Base-by-base conservation (phyloP, 1,284 basidiomycete genomes). In the Trichosporon asahii region DNA sequence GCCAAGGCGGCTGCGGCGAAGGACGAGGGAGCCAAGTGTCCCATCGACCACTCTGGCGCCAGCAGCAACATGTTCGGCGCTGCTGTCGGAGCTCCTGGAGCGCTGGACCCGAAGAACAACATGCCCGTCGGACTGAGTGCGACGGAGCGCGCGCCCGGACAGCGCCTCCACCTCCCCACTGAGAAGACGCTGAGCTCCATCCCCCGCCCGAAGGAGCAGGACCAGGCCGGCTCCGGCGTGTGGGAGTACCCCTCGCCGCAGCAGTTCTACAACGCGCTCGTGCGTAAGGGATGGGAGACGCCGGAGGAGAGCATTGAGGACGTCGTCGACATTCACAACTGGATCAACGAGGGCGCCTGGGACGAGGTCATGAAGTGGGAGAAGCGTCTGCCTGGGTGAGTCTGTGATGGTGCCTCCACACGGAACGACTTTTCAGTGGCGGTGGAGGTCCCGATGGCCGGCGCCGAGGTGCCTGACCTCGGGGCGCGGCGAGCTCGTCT, bases 231-330 rank as follows among this genome's bases (percentile, higher is more conserved):
- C 81, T 75, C 72, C 27, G 76, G 73, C 15, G 75, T 77, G 64
- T 99, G 97, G 97, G 95, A 98, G 79, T 99, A 99, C 83, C 97
- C 97, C 0, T 95, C 93, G 5, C 94, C 96, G 2, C 95, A 99
- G 84, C 96, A 99, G 82, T 99, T 99, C 82, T 96, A 99, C 84
- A 98, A 98, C 81, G 97, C 97, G 0, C 88, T 99, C 7, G 93
- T 94, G 15, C 87, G 95, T 74, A 99, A 99, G 81, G 97, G 97
- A 1, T 95, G 93, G 93, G 95, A 97, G 84, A 97, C 97, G 3
- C 94, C 95, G 0, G 95, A 97, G 83, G 94, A 98, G 79, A 91
- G 94, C 81, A 89, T 99, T 53, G 95, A 96, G 81, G 94, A 90
- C 63, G 98, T 99, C 92, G 97, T 99, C 46, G 90, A 94, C 68